phyloP scores from a whole-genome alignment of 805 yeast species.

The Zygoascus flipseniorum region DNA sequence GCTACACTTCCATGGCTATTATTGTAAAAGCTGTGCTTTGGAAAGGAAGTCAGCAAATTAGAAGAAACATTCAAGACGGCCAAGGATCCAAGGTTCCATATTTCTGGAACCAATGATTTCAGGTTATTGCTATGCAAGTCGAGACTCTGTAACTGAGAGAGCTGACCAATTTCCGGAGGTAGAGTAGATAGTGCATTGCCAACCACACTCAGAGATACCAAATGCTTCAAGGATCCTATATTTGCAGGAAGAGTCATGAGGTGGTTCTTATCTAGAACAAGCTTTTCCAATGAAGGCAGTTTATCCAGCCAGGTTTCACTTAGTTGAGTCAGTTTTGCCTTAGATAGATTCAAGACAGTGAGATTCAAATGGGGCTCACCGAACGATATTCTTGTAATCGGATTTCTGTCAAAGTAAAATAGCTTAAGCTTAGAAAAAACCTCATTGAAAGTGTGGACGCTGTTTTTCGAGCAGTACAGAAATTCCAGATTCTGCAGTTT shows the following conservation, averaged over 20 bases:
- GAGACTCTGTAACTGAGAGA: constrained; percentile 51
- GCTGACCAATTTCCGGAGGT: constrained; percentile 56
- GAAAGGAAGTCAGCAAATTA: constrained; percentile 54
- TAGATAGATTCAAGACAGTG: constrained; percentile 65
- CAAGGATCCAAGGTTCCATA: constrained; percentile 55
- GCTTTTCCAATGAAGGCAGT: constrained; percentile 59
- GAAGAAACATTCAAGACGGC: constrained; percentile 62
- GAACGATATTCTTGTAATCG: constrained; percentile 61
- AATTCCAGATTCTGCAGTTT: constrained; percentile 56
- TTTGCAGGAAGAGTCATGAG: constrained; percentile 67
- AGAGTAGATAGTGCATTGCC: constrained; percentile 66
- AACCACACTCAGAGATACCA: constrained; percentile 60
- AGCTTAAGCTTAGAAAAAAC: constrained; percentile 54
- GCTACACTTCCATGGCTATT: constrained; percentile 20
- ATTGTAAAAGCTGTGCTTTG: constrained; percentile 29
- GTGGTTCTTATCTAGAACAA: constrained; percentile 75
- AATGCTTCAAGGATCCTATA: constrained; percentile 47
- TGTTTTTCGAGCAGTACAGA: constrained; percentile 66
- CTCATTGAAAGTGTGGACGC: constrained; percentile 61
- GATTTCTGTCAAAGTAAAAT: constrained; percentile 72
- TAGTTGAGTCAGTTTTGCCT: constrained; percentile 73
- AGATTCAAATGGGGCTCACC: constrained; percentile 47
- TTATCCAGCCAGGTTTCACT: constrained; percentile 54
- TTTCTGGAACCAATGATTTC: constrained; percentile 54
- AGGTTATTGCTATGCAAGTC: constrained; percentile 83